Base-by-base conservation (phyloP, 2,329 filamentous ascomycete genomes). In the Verticillium longisporum region DNA sequence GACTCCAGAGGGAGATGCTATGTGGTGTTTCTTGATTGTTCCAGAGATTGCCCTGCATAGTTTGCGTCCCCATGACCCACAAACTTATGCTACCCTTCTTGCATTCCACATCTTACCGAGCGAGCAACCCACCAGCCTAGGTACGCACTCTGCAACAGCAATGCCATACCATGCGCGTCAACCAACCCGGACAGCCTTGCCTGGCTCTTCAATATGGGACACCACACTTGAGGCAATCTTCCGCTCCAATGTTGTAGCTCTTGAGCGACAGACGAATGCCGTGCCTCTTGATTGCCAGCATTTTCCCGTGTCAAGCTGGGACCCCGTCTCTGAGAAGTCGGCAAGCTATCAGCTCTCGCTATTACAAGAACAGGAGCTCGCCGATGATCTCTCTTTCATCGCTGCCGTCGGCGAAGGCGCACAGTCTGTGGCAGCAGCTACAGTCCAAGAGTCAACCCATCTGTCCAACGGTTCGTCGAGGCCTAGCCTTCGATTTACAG, bases 381-480 rank as follows among this genome's bases (percentile, higher is more conserved):
- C 63, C 4, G 62, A 65, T 37, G 63, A 65, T 15, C 56, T 62
- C n/a, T 59, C 63, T 4, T 64, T 58, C 33, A 54, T 65, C 1
- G 55, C 62, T 6, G 63, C 63, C 4, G 60, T 65, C 26, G 63
- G 63, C 7, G 63, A 65, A 37, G 63, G 63, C 18, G 63, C 63
- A 18, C 63, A 65, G 59, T 64, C 62, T 4, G 63, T 65, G 15
- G 63, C 63, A 41, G 63, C 63, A 18, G 53, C 63, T 15, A 65
- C 63, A 7, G 55, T 65, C 9, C 63, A 65, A 50, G 62, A 64
- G 55, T 31, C 31, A 18, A 1, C 6, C 32, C 26, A 53, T 41
- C 32, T n/a, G 7, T 31, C 57, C 32, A 6, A 10, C 1, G 26
- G 11, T n/a, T 18, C 56, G 15, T 15, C 6, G 4, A 15, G 5